A percentile compares a stretch with the other conserved stretches of the same genome.
These are phyloP conservation scores for Pichia eremophila DNA, from an alignment of 805 yeast genomes.

Conservation along the genomic window DNA sequence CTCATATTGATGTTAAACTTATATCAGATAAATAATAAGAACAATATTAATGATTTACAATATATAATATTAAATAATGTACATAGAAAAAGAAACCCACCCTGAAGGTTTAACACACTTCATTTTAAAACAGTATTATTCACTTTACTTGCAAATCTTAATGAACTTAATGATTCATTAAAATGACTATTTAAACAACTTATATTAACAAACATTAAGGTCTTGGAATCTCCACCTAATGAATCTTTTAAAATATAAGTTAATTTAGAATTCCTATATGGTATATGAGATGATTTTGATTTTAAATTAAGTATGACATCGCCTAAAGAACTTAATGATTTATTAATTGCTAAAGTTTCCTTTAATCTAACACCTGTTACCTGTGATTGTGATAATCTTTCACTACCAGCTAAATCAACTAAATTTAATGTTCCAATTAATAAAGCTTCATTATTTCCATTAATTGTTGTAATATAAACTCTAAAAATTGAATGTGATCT, in stretches of 20 bases:
- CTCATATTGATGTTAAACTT: constrained; percentile 9
- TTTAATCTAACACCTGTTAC: constrained; percentile 71
- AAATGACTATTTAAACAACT: constrained; percentile 57
- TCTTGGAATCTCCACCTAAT: constrained; percentile 76
- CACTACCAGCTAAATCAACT: constrained; percentile 93
- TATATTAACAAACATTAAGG: constrained; percentile 86
- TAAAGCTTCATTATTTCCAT: not conserved
- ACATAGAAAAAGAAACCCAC: not conserved
- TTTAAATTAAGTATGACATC: constrained; percentile 58
- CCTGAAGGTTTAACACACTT: not conserved
- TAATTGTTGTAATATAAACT: constrained; percentile 33
- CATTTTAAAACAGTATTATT: constrained; percentile 35
- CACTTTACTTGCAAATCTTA: constrained; percentile 83
- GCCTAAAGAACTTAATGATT: constrained; percentile 78
- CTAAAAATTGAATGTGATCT: constrained; percentile 84
- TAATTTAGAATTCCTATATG: constrained; percentile 62
- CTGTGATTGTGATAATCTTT: constrained; percentile 65
- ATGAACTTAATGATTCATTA: constrained; percentile 72
- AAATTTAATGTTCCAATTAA: constrained; percentile 61
- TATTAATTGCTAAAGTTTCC: constrained; percentile 86
- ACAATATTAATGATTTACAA: too few species aligned
- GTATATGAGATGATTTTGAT: constrained; percentile 39
- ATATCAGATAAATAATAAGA: constrained; percentile 1
- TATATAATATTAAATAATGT: not conserved
- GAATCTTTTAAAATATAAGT: constrained; percentile 82